Conservation (phyloP, 179 eudicot genomes). For the Silene vulgaris region DNA sequence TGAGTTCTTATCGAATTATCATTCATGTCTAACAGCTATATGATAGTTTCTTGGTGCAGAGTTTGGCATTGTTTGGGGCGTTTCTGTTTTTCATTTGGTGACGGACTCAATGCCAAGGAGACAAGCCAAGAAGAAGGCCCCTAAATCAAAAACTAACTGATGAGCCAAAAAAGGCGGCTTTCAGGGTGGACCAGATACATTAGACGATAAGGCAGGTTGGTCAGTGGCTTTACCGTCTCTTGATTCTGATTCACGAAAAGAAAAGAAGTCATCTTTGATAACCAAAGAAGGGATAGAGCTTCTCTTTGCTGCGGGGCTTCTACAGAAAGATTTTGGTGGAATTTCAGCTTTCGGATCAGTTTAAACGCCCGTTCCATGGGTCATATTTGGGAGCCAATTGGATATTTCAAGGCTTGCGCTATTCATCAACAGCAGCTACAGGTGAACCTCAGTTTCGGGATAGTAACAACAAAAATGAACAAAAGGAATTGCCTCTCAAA, state of each 20-base stretch:
- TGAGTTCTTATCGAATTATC: background rate
- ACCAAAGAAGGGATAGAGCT: too few species aligned
- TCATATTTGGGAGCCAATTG: conserved; percentile 36
- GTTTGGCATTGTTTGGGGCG: conserved; percentile 69
- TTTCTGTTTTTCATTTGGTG: conserved; percentile 76
- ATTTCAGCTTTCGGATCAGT: conserved; percentile 26
- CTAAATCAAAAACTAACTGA: conserved; percentile 60
- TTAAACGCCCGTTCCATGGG: conserved; percentile 27
- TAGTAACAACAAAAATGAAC: conserved; percentile 37
- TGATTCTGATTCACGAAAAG: too few species aligned
- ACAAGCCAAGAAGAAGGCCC: conserved; percentile 53
- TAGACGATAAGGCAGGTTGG: too few species aligned
- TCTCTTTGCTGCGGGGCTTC: conserved; percentile 32
- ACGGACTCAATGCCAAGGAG: conserved; percentile 75
- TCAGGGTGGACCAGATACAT: too few species aligned
- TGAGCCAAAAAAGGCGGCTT: background rate
- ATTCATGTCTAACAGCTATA: background rate
- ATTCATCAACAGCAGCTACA: conserved; percentile 50
- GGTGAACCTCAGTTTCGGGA: conserved; percentile 45
- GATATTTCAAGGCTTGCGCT: conserved; percentile 33
- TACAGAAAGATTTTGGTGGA: conserved; percentile 28
- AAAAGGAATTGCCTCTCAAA: conserved; percentile 33
- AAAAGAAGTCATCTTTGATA: too few species aligned
- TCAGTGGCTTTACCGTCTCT: too few species aligned
- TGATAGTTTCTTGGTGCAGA: conserved; percentile 36